Percentiles rank a stretch among this genome's conserved stretches.
Evolutionary conservation across 176 grass and related monocot genomes (phyloP).

Genomic region (Microstegium vimineum): DNA sequence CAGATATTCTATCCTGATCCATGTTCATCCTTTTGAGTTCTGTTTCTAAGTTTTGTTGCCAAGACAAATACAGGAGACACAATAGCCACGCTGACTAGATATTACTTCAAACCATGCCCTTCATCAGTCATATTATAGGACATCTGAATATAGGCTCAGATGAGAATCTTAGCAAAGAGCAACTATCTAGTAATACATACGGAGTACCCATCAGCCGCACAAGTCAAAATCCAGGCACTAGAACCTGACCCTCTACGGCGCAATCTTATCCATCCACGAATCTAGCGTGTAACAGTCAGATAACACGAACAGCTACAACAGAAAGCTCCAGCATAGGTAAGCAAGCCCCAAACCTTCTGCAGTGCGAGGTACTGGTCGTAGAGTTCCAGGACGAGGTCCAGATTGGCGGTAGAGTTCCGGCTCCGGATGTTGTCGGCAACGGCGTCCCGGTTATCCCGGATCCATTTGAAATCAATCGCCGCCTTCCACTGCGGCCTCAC

Average conservation of each 20-base stretch:
- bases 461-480: conserved; percentile 99
- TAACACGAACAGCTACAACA: background rate
- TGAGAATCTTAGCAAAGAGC: background rate
- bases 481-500: conserved; percentile 78
- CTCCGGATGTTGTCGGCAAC: conserved; percentile 60
- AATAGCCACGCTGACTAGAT: background rate
- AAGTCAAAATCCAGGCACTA: background rate
- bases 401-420: conserved; percentile 68
- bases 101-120: background rate
- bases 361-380: conserved; percentile 74
- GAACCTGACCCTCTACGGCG: background rate
- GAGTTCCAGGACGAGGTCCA: conserved; percentile 78
- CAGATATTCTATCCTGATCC: background rate
- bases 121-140: background rate
- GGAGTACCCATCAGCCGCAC: background rate
- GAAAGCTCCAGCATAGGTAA: background rate
- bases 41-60: background rate
- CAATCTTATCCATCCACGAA: background rate
- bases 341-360: conserved; percentile 73
- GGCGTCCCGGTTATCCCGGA: conserved; percentile 74
- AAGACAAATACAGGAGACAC: background rate
- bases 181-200: background rate
- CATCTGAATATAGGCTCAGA: background rate
- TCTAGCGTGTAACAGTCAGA: background rate
- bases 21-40: background rate